Base-by-base conservation (phyloP, 2,329 filamentous ascomycete genomes). In the Aspergillus sergii region DNA sequence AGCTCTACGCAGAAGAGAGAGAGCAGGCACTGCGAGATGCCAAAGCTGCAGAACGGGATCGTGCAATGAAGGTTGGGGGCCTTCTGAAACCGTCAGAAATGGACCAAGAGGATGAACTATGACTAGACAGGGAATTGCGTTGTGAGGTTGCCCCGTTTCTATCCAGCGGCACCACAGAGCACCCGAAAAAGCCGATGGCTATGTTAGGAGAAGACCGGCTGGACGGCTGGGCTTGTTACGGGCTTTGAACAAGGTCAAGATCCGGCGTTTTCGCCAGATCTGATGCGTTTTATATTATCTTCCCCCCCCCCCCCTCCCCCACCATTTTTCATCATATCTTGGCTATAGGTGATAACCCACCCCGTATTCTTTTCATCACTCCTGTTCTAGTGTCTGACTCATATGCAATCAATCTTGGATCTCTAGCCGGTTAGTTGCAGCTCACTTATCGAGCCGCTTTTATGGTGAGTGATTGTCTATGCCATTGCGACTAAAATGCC, bases 51-150 rank as follows among this genome's bases (percentile, higher is more conserved):
- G 96, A 99, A 77, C 89, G 94, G 72, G 93, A 97, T 80, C 90
- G 94, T 70, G 89, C 92, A 66, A 92, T 94, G 82, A 98, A 97
- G 85, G 93, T 99, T 61, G 94, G 95, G 70, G 95, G 96, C 73
- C 85, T 99, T 65, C 84, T 99, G 74, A 98, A 99, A 84, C 96
- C 95, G 57, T 95, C 93, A n/a, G 95, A 99, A 78, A 87, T 99
- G 75, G 94, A 93, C 58, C 89, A 91, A 67, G 87, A 93, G 69
- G 92, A 94, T 71, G 92, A 94, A 69, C 76, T 85, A 72, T 97
- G 93, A 97, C 92, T 94, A 67, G 82, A 87, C 51, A 78, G 88
- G 77, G 89, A 92, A 77, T 79, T 92, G 54, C 82, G 89, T 70
- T 84, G 81, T 59, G 89, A 91, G 78, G 85, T 84, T 57, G 58